Conservation (phyloP, 2,329 filamentous ascomycete genomes). For the Penicillium capsulatum region DNA sequence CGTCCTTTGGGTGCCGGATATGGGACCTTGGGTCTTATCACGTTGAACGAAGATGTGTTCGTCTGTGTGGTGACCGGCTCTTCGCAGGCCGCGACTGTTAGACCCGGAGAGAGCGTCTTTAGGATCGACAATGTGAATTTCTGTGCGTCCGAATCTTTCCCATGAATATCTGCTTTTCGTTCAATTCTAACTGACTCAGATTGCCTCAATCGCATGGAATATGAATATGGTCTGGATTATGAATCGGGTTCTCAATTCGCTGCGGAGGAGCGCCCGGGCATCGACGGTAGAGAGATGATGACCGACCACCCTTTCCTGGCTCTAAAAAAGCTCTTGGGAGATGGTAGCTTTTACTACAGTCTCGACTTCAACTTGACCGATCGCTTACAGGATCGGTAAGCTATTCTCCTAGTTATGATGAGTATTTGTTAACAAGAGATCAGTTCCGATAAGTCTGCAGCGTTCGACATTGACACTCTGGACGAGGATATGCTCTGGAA, state of each 20-base stretch:
- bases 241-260: slow-evolving; percentile 53
- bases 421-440: slow-evolving; percentile 15
- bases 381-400: slow-evolving; percentile 78
- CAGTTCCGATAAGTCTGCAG: slow-evolving; percentile 68
- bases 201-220: slow-evolving; percentile 80
- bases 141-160: slow-evolving; percentile 41
- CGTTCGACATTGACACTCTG: slow-evolving; percentile 87
- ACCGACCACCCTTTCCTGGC: slow-evolving; percentile 86
- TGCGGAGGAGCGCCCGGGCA: slow-evolving; percentile 49
- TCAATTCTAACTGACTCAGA: slow-evolving; percentile 46
- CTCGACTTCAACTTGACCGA: slow-evolving; percentile 97
- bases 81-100: slow-evolving; percentile 71
- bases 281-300: slow-evolving; percentile 63
- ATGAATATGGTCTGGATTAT: slow-evolving; percentile 68
- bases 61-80: slow-evolving; percentile 82
- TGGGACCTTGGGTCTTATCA: slow-evolving; percentile 84
- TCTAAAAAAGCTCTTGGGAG: slow-evolving; percentile 83
- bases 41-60: slow-evolving; percentile 79
- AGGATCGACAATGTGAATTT: slow-evolving; percentile 85
- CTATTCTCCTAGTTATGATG: slow-evolving; percentile 9
- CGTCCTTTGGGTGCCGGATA: slow-evolving; percentile 72
- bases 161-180: too few species aligned
- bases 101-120: slow-evolving; percentile 84
- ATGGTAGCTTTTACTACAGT: slow-evolving; percentile 96
- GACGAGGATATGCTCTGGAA: slow-evolving; percentile 96